Conservation (phyloP, 1,284 basidiomycete species). For the Cryptococcus maquisensis region DNA sequence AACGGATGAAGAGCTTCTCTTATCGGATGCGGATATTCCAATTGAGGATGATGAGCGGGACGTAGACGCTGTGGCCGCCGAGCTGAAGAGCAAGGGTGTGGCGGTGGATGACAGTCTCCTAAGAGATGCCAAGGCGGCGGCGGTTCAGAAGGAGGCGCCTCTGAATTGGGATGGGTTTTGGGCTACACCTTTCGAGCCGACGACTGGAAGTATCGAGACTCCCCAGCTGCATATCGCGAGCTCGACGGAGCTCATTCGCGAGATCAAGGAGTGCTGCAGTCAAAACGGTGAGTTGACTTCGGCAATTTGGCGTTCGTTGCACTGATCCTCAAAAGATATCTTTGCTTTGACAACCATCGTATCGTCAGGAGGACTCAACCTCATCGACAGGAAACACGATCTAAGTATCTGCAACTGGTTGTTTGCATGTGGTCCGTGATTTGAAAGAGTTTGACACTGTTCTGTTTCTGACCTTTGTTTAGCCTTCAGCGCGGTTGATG, state of each 20-base stretch:
- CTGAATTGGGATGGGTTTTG: constrained; percentile 20
- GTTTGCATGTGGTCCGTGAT: neutral
- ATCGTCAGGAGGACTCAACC: neutral
- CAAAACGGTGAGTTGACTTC: neutral
- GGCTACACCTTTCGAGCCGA: neutral
- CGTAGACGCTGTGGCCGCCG: constrained; percentile 1
- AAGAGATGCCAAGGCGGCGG: constrained; percentile 5
- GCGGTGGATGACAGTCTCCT: constrained; percentile 13
- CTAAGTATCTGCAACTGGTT: neutral
- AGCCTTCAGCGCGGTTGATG: neutral
- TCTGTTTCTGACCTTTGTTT: neutral
- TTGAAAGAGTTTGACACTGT: neutral
- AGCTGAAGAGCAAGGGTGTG: constrained; percentile 3
- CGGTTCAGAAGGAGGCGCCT: neutral
- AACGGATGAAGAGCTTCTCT: neutral
- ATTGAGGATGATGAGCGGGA: neutral
- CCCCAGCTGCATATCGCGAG: neutral
- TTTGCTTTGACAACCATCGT: neutral
- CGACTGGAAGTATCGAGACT: neutral
- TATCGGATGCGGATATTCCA: neutral
- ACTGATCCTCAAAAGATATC: neutral
- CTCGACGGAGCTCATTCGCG: neutral
- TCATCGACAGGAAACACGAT: neutral
- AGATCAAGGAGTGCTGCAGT: neutral
- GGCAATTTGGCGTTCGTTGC: neutral